Conservation (phyloP, 495 filamentous ascomycete genomes). For the Chlorociboria aeruginascens region DNA sequence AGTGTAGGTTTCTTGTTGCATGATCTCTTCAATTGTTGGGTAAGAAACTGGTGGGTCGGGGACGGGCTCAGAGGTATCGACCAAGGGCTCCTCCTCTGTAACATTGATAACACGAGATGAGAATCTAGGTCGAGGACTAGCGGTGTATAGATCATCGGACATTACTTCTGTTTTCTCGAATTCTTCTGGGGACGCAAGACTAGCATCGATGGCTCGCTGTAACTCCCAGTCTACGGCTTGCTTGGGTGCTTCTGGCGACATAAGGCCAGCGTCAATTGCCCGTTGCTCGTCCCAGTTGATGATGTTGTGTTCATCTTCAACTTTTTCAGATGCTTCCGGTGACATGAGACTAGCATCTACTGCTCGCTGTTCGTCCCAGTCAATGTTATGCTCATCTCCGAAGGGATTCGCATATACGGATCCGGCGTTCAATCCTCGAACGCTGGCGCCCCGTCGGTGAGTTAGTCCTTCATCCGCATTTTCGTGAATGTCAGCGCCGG, state of each 20-base stretch:
- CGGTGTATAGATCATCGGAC: conserved; percentile 32
- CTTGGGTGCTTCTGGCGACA: conserved; percentile 28
- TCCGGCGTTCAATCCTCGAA: conserved; percentile 35
- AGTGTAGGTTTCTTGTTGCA: conserved; percentile 6
- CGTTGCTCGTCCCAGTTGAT: conserved; percentile 27
- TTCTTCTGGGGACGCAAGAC: conserved; percentile 30
- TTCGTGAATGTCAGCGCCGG: conserved; percentile 26
- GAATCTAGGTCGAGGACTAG: conserved; percentile 7
- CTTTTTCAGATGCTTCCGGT: conserved; percentile 21
- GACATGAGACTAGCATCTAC: conserved; percentile 30
- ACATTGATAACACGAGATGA: conserved; percentile 6
- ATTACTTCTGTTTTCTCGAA: conserved; percentile 26
- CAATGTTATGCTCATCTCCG: conserved; percentile 42
- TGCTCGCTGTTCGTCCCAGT: conserved; percentile 23
- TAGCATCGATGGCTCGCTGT: conserved; percentile 21
- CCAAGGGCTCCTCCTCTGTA: conserved; percentile 11
- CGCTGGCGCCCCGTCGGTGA: conserved; percentile 31
- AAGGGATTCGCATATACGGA: conserved; percentile 47
- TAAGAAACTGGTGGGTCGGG: conserved; percentile 17
- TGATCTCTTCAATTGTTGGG: conserved; percentile 8
- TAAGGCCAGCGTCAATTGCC: conserved; percentile 26
- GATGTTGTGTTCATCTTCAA: conserved; percentile 37
- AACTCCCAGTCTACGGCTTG: conserved; percentile 31
- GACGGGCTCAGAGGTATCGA: conserved; percentile 16
- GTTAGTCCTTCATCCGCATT: conserved; percentile 21